Evolutionary conservation across 768 basidiomycete species (phyloP), one percentile per base, ranked within the genome.

Genomic region (Kwoniella bestiolae): DNA sequence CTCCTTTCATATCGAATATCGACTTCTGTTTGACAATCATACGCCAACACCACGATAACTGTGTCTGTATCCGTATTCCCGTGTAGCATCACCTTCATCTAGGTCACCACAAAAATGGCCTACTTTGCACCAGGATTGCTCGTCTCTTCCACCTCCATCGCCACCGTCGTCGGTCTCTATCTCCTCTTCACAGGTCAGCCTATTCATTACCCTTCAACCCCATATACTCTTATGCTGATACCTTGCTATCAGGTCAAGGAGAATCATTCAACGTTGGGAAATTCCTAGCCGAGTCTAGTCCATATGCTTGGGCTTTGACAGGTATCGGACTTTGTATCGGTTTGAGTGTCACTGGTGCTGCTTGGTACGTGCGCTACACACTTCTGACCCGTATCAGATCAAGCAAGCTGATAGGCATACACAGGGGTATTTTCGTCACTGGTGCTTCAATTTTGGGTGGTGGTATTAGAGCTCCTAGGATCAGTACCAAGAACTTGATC

Each of bases 401-500:
- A 21, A 57, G 8, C 44, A 23, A 29, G 34, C 47, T 21, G 5
- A 46, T 25, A 45, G 25, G 2, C 8, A 4, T 28, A 11, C n/a
- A 32, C 62, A 98, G 95, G 95, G 95, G 95, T 56, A 98, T 99
- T 79, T 93, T 95, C 84, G 83, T 98, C 61, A 98, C 96, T 0
- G 96, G 96, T 60, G 83, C 94, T n/a, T 95, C 93, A 31, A 94
- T 99, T 72, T 85, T 99, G 31, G 95, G 95, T 49, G 96, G 94
- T 78, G 94, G 94, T 76, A 93, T 98, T 9, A 85, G 94, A 46
- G 86, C 93, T 51, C 95, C 95, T 11, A 86, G 95, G 70, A 98
- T 99, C 60, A 86, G 89, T 53, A 98, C 95, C 21, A 98, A 99
- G 86, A 99, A 99, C 80, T 81, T 98, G 81, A 96, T 99, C 74